phyloP scores from a whole-genome alignment of 1,139 yeast species.

The Eremothecium sinecaudum region DNA sequence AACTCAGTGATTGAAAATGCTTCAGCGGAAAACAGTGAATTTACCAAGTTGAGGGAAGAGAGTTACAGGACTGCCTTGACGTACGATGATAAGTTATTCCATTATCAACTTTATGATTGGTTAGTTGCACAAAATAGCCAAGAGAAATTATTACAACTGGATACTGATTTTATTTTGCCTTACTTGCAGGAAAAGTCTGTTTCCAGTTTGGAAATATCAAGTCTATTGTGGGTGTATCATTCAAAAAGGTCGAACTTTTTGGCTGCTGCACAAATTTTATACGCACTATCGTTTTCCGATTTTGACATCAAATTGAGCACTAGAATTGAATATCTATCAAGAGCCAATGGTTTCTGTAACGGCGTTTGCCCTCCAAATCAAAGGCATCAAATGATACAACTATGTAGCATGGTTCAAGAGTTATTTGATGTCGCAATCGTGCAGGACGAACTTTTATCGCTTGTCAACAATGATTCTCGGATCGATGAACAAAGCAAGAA shows the following conservation, averaged over 20 bases:
- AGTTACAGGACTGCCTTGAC: slow-evolving; percentile 69
- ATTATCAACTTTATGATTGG: slow-evolving; percentile 90
- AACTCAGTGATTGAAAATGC: slow-evolving; percentile 18
- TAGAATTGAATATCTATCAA: slow-evolving; percentile 78
- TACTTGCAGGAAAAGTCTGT: slow-evolving; percentile 69
- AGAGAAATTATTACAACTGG: slow-evolving; percentile 66
- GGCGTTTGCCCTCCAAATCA: slow-evolving; percentile 72
- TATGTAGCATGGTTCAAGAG: slow-evolving; percentile 65
- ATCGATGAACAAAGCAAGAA: slow-evolving; percentile 35
- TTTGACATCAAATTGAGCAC: slow-evolving; percentile 60
- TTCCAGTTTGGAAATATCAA: slow-evolving; percentile 63
- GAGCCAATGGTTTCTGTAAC: slow-evolving; percentile 90
- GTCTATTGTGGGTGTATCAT: slow-evolving; percentile 79
- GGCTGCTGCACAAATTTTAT: slow-evolving; percentile 76
- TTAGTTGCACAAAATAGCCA: slow-evolving; percentile 68
- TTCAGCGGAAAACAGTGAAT: slow-evolving; percentile 40
- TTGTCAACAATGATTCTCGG: slow-evolving; percentile 52
- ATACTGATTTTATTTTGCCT: slow-evolving; percentile 70
- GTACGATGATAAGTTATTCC: slow-evolving; percentile 73
- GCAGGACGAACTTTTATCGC: slow-evolving; percentile 68
- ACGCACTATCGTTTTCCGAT: slow-evolving; percentile 62
- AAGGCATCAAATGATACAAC: slow-evolving; percentile 65
- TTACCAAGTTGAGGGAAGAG: slow-evolving; percentile 54
- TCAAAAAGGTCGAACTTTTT: slow-evolving; percentile 73
- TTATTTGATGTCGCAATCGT: slow-evolving; percentile 79